Percentiles rank a stretch among this genome's conserved stretches.
Conservation (phyloP, 2,329 filamentous ascomycete species). For the Aspergillus quadricinctus region DNA sequence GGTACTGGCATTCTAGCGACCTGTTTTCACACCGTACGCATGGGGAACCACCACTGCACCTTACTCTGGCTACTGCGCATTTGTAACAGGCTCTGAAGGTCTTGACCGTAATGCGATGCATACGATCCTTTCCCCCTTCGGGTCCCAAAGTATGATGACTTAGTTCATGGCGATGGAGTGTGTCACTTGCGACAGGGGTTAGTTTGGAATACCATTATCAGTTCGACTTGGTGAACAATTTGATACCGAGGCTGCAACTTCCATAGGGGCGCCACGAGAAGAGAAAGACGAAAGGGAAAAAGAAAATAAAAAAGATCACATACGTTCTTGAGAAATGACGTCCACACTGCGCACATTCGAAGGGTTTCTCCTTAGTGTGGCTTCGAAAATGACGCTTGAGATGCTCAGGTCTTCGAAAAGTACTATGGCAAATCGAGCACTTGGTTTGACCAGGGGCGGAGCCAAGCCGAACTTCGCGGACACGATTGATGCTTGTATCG, state of each 20-base stretch:
- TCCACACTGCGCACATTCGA: slow-evolving; percentile 37
- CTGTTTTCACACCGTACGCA: slow-evolving; percentile 36
- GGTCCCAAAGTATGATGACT: slow-evolving; percentile 36
- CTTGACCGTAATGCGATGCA: slow-evolving; percentile 39
- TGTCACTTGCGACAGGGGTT: slow-evolving; percentile 26
- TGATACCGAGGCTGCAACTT: background rate
- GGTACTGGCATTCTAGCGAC: slow-evolving; percentile 36
- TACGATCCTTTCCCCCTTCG: slow-evolving; percentile 30
- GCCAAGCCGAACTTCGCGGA: slow-evolving; percentile 9
- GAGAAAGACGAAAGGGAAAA: background rate
- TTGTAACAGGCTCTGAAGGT: slow-evolving; percentile 40
- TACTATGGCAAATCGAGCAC: slow-evolving; percentile 35
- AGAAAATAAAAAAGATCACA: slow-evolving; percentile 4
- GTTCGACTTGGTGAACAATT: background rate
- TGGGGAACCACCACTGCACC: slow-evolving; percentile 36
- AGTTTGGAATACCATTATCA: background rate
- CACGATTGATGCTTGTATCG: slow-evolving; percentile 6
- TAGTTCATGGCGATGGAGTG: slow-evolving; percentile 37
- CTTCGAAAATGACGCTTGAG: slow-evolving; percentile 40
- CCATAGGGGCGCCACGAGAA: background rate
- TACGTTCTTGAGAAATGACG: slow-evolving; percentile 42
- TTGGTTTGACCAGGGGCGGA: slow-evolving; percentile 20
- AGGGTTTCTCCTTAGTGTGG: slow-evolving; percentile 39
- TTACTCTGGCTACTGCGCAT: slow-evolving; percentile 37
- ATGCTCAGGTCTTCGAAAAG: slow-evolving; percentile 39